Evolutionary conservation across 2,329 filamentous ascomycete species (phyloP).

Genomic region (Penicillium sp.): DNA sequence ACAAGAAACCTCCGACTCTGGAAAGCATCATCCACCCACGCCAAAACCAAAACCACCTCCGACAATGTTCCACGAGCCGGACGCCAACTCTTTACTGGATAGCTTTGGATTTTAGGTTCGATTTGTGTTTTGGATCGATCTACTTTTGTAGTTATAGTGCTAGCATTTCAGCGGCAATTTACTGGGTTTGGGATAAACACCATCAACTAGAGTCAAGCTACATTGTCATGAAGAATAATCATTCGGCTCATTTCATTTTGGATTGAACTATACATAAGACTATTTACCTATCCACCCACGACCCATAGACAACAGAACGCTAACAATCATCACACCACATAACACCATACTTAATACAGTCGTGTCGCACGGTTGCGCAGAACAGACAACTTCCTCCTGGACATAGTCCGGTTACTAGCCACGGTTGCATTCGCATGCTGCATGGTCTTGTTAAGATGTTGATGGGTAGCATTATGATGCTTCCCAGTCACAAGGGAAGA

Average conservation of each 20-base stretch:
- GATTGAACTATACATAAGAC: conserved; percentile 7
- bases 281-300: conserved; percentile 2
- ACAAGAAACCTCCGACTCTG: conserved; percentile 16
- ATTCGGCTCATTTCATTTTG: neutral
- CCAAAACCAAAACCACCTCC: conserved; percentile 54
- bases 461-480: conserved; percentile 9
- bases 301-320: conserved; percentile 5
- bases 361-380: conserved; percentile 16
- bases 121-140: conserved; percentile 6
- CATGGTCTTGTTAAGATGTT: conserved; percentile 7
- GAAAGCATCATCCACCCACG: conserved; percentile 44
- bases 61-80: conserved; percentile 86
- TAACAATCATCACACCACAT: conserved; percentile 1
- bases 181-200: no score
- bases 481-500: conserved; percentile 15
- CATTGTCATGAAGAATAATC: neutral
- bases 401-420: conserved; percentile 10
- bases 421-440: conserved; percentile 13
- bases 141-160: no score
- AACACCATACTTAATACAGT: conserved; percentile 1
- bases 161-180: no score
- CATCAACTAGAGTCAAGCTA: no score
- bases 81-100: conserved; percentile 79
- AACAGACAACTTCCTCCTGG: conserved; percentile 20
- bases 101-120: conserved; percentile 74